Conservation (phyloP, 768 basidiomycete genomes). For the Suillus plorans region DNA sequence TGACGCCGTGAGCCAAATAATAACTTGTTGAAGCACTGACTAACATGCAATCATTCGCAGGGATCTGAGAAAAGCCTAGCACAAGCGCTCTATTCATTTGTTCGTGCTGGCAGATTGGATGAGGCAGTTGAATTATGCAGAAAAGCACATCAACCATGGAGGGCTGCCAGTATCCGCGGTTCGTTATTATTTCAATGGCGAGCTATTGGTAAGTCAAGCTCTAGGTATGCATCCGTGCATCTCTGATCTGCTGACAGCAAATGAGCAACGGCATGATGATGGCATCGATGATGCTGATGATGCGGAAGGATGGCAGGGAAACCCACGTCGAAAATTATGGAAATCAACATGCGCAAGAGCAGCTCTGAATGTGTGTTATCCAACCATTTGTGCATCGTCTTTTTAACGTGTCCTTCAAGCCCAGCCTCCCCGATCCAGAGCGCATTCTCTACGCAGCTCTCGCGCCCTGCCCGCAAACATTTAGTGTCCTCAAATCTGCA, state of each 20-base stretch:
- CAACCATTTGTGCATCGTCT: neutral
- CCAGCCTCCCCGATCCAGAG: slow-evolving; percentile 65
- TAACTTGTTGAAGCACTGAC: neutral
- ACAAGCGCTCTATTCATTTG: slow-evolving; percentile 75
- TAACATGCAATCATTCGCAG: slow-evolving; percentile 36
- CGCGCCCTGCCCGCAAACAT: slow-evolving; percentile 68
- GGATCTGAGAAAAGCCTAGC: slow-evolving; percentile 78
- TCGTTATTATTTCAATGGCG: slow-evolving; percentile 77
- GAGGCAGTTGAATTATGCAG: slow-evolving; percentile 82
- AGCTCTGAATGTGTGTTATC: slow-evolving; percentile 52
- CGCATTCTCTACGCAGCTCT: slow-evolving; percentile 89
- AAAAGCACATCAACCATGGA: slow-evolving; percentile 87
- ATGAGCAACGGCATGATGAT: slow-evolving; percentile 49
- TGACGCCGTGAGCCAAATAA: slow-evolving; percentile 60
- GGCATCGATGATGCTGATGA: slow-evolving; percentile 43
- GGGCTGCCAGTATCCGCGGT: slow-evolving; percentile 86
- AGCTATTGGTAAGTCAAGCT: slow-evolving; percentile 55
- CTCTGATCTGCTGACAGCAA: slow-evolving; percentile 43
- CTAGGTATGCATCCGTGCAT: neutral
- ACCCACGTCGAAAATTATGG: slow-evolving; percentile 79
- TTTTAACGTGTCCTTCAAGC: slow-evolving; percentile 31
- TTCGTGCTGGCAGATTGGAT: slow-evolving; percentile 83
- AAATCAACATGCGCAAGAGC: slow-evolving; percentile 81
- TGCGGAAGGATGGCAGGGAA: slow-evolving; percentile 66
- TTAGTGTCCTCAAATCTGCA: slow-evolving; percentile 62